Evolutionary conservation across 441 rosid genomes (phyloP), one percentile per base, ranked within the genome.

Genomic region (Geranium incanum): DNA sequence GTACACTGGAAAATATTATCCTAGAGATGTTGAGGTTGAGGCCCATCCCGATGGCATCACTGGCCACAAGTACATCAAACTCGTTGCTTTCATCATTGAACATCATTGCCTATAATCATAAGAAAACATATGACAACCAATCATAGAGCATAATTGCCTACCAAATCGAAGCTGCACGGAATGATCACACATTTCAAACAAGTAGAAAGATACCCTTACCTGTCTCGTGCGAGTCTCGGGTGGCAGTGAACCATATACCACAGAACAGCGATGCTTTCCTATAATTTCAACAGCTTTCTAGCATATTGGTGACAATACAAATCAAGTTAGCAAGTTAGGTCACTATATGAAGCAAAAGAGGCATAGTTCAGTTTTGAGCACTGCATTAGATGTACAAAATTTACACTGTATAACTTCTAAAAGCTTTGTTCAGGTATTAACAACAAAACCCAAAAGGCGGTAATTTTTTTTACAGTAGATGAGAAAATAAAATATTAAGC

Each of bases 41-140:
- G 63, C 99, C 96, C 99, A 94, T 94, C 75, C 97, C 99, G 65
- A 94, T 92, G 69, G 99, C 99, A 83, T 94, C 99, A 81, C 97
- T 92, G 59, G 99, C 95, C 79, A 94, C 97, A 81, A 94, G 97
- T 78, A 94, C 95, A 79, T 94, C 99, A 80, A 89, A 86, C 80
- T 88, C 89, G 70, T 87, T 92, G 80, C 85, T 85, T 72, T 76
- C 86, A 65, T 94, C 99, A 72, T 94, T 94, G 76, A 94, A 92
- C 95, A 81, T 86, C 13, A 89, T 83, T 39, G 99, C 97, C 97
- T 94, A 93, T 83, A 84, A 75, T 80, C 63, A 83, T 80, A 85
- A 72, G 68, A 73, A 68, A 55, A 72, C 68, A 73, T 79, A 13
- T 2, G 4, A 37, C 28, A 13, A 67, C 15, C 18, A 66, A 16